Percentiles rank a stretch among this genome's conserved stretches.
Conservation (phyloP, 1,284 basidiomycete genomes). For the Cerrena zonata region DNA sequence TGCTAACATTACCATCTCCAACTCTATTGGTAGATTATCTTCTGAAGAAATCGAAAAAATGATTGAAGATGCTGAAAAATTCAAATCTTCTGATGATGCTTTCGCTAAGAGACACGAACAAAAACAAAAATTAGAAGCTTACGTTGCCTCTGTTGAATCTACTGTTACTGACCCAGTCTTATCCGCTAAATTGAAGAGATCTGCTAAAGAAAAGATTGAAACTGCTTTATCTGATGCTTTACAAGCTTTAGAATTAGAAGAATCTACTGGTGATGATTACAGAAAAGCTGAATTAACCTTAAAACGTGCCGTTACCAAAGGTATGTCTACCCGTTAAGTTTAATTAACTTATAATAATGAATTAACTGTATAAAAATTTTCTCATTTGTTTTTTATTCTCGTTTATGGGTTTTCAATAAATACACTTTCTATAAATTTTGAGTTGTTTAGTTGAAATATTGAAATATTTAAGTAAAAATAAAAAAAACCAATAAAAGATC, state of each 20-base stretch:
- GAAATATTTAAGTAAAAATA: too few relatives aligned
- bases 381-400: too few relatives aligned
- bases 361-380: too few relatives aligned
- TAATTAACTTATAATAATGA: too few relatives aligned
- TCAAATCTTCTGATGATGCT: slow-evolving; percentile 93
- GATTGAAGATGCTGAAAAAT: slow-evolving; percentile 97
- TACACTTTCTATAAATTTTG: too few relatives aligned
- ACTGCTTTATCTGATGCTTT: slow-evolving; percentile 91
- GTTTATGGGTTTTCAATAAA: too few relatives aligned
- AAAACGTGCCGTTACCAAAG: slow-evolving; percentile 94
- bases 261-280: slow-evolving; percentile 85
- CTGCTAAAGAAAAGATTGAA: slow-evolving; percentile 88
- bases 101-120: slow-evolving; percentile 94
- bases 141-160: slow-evolving; percentile 89
- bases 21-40: slow-evolving; percentile 93
- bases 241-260: slow-evolving; percentile 94
- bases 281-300: slow-evolving; percentile 88
- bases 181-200: slow-evolving; percentile 93
- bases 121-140: slow-evolving; percentile 91
- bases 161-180: slow-evolving; percentile 92
- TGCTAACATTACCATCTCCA: slow-evolving; percentile 91
- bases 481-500: too few relatives aligned
- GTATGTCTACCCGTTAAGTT: slow-evolving; percentile 79
- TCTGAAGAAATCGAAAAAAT: slow-evolving; percentile 94
- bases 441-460: too few relatives aligned